Evolutionary conservation across 2,329 filamentous ascomycete species (phyloP).

Genomic region (Penicillium sp.): DNA sequence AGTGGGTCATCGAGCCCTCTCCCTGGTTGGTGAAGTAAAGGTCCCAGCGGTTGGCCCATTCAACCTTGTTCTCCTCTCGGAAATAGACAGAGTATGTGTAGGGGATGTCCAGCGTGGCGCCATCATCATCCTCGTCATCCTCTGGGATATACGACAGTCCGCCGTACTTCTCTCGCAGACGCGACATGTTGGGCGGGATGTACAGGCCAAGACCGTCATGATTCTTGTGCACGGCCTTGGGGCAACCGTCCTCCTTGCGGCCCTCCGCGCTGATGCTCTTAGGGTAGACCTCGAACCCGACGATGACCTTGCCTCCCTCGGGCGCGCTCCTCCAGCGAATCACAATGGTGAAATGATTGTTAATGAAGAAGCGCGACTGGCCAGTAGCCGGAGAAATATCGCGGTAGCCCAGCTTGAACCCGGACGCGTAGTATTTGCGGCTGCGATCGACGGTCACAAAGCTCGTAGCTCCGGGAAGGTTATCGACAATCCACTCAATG

Average conservation of each 20-base stretch:
- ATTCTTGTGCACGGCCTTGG: conserved; percentile 64
- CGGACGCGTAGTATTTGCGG: conserved; percentile 83
- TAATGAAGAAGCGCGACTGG: conserved; percentile 69
- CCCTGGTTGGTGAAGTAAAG: conserved; percentile 87
- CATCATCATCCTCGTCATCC: conserved; percentile 62
- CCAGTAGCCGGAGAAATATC: conserved; percentile 63
- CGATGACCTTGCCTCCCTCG: conserved; percentile 74
- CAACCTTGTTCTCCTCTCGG: conserved; percentile 74
- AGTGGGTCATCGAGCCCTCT: conserved; percentile 78
- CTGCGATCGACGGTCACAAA: conserved; percentile 85
- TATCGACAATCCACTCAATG: conserved; percentile 93
- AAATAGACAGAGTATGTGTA: conserved; percentile 92
- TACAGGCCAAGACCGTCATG: conserved; percentile 69
- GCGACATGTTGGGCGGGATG: conserved; percentile 64
- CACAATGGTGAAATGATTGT: conserved; percentile 87
- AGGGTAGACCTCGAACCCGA: conserved; percentile 87
- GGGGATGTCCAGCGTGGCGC: conserved; percentile 69
- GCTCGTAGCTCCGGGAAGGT: conserved; percentile 83
- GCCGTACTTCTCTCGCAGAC: conserved; percentile 56
- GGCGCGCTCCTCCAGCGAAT: conserved; percentile 74
- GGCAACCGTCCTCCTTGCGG: conserved; percentile 67
- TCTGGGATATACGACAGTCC: conserved; percentile 62
- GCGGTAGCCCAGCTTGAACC: conserved; percentile 83
- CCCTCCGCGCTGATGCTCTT: conserved; percentile 72
- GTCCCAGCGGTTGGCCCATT: conserved; percentile 86